Percentiles rank a stretch among this genome's conserved stretches.
These are phyloP conservation scores for Colletotrichum caudatum DNA, from an alignment of 2,329 filamentous ascomycete species.

Conservation along the genomic window DNA sequence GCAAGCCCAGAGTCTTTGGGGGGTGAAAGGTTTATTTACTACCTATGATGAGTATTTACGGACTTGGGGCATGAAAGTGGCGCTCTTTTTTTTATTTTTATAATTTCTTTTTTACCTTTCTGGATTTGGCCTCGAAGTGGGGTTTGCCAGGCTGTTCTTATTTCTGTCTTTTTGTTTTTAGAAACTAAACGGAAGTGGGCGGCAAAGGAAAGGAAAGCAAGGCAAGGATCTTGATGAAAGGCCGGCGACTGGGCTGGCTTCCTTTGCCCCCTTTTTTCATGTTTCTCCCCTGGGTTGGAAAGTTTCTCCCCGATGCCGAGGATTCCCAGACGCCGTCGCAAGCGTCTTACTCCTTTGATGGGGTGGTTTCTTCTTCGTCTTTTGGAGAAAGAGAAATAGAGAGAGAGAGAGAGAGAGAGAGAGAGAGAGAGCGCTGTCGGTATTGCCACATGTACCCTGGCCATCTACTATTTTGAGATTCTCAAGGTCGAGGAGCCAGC, in stretches of 20 bases:
- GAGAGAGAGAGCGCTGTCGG: background rate
- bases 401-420: background rate
- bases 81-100: slow-evolving; percentile 2
- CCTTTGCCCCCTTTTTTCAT: background rate
- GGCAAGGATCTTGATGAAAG: too few relatives aligned
- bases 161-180: background rate
- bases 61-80: slow-evolving; percentile 18
- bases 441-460: background rate
- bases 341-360: background rate
- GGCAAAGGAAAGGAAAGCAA: background rate
- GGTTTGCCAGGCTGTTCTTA: background rate
- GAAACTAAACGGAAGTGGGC: background rate
- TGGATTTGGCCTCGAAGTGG: background rate
- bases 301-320: background rate
- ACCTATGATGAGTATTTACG: background rate
- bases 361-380: background rate
- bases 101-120: background rate
- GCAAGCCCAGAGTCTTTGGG: background rate
- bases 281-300: background rate
- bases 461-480: background rate
- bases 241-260: background rate
- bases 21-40: background rate
- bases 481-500: background rate
- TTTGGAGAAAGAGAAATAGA: background rate
- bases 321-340: background rate